Evolutionary conservation across 306 rosid species (phyloP).

Genomic region (Trichosanthes truncata): DNA sequence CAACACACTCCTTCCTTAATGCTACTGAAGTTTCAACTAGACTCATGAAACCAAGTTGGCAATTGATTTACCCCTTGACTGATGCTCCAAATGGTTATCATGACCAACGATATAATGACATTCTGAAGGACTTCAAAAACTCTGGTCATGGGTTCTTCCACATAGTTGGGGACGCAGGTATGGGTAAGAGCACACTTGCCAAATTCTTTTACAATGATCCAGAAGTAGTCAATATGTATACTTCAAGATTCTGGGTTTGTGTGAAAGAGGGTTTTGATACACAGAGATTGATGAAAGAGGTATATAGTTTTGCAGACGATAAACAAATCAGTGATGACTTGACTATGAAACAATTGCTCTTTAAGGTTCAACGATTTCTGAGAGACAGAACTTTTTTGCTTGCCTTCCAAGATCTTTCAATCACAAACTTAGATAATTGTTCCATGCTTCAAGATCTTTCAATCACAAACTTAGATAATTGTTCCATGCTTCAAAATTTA

Average conservation of each 20-base stretch:
- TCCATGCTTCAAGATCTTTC: background rate
- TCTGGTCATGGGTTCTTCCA: background rate
- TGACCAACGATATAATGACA: rapidly evolving
- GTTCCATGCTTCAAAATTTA: background rate
- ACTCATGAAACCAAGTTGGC: conserved; percentile 1
- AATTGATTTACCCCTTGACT: background rate
- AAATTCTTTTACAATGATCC: background rate
- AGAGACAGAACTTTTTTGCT: background rate
- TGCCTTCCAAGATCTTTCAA: background rate
- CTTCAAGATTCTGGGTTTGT: background rate
- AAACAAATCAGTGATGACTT: background rate
- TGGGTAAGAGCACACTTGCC: conserved; percentile 1
- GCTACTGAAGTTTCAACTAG: background rate
- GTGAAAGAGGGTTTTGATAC: background rate
- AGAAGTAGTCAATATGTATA: background rate
- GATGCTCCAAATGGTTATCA: background rate
- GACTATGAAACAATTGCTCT: background rate
- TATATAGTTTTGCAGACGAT: background rate
- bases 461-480: background rate
- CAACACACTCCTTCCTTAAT: background rate
- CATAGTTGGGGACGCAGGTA: conserved; percentile 4
- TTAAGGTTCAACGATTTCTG: background rate
- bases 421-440: background rate
- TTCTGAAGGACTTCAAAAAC: background rate
- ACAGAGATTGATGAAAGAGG: background rate